phyloP scores from a whole-genome alignment of 495 filamentous ascomycete genomes.

The Aspergillus kassunensis region DNA sequence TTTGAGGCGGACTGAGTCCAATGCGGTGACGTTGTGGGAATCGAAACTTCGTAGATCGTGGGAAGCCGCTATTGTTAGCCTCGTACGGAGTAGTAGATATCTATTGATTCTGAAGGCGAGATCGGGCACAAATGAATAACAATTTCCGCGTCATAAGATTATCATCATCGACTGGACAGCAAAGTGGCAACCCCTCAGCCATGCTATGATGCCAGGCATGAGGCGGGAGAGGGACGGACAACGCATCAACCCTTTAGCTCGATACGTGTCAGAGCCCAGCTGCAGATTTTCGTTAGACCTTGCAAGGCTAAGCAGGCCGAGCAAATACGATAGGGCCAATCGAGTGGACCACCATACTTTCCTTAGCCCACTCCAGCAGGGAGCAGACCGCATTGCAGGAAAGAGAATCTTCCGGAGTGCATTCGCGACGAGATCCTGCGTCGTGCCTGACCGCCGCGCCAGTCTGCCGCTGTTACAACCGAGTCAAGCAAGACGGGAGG shows the following conservation, averaged over 20 bases:
- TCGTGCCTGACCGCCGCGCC: slow-evolving; percentile 12
- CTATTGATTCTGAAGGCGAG: neutral
- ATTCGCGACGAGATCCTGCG: too few species aligned
- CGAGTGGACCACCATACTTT: slow-evolving; percentile 18
- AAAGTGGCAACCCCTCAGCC: slow-evolving; percentile 15
- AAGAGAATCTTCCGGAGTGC: slow-evolving; percentile 6
- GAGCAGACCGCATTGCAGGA: slow-evolving; percentile 7
- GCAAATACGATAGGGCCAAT: slow-evolving; percentile 16
- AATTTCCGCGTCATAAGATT: neutral
- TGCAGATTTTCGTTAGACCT: slow-evolving; percentile 20
- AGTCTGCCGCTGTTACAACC: slow-evolving; percentile 1
- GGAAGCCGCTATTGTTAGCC: neutral
- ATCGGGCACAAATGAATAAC: too few species aligned
- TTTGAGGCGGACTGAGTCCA: neutral
- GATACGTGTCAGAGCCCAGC: slow-evolving; percentile 27
- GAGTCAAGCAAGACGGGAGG: too few species aligned
- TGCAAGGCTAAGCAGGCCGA: slow-evolving; percentile 22
- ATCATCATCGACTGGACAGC: slow-evolving; percentile 1
- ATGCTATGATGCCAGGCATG: slow-evolving; percentile 8
- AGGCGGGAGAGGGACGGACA: slow-evolving; percentile 18
- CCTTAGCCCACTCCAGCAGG: too few species aligned
- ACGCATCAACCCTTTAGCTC: slow-evolving; percentile 20
- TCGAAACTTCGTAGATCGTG: neutral
- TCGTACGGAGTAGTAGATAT: neutral
- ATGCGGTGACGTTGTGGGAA: slow-evolving; percentile 4